A percentile compares a stretch with the other conserved stretches of the same genome.
phyloP scores from a whole-genome alignment of 2,329 filamentous ascomycete species.

The Simplicillium aogashimaense region DNA sequence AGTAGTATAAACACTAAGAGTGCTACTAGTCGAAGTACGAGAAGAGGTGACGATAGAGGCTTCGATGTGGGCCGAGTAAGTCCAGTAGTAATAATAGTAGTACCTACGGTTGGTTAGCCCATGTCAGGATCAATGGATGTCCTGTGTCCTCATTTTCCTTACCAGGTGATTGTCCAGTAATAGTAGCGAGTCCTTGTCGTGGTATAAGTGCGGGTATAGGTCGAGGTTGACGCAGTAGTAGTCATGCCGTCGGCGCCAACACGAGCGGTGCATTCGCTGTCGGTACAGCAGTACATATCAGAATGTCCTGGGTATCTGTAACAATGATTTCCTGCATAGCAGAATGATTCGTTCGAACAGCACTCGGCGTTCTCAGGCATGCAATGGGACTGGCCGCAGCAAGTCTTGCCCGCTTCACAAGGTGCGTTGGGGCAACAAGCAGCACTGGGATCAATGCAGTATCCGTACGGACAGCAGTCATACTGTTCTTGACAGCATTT shows the following conservation, averaged over 20 bases:
- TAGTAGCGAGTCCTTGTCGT: constrained; percentile 9
- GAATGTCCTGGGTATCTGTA: background rate
- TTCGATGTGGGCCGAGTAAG: constrained; percentile 10
- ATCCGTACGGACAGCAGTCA: constrained; percentile 13
- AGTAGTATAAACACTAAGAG: constrained; percentile 11
- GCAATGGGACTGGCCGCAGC: constrained; percentile 13
- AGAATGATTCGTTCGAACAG: constrained; percentile 12
- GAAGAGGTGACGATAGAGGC: constrained; percentile 12
- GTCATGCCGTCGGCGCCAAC: constrained; percentile 11
- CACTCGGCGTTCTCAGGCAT: constrained; percentile 10
- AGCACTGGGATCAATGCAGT: constrained; percentile 10
- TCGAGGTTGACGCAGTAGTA: constrained; percentile 8
- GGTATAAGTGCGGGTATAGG: constrained; percentile 7
- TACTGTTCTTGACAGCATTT: constrained; percentile 10
- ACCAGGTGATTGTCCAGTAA: constrained; percentile 13
- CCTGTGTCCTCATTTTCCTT: background rate
- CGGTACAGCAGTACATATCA: constrained; percentile 12
- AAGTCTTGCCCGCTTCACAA: constrained; percentile 8
- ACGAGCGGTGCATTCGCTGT: constrained; percentile 12
- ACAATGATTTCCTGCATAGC: constrained; percentile 13
- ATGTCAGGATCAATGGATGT: background rate
- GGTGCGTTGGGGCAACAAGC: constrained; percentile 12
- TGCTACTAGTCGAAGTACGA: constrained; percentile 6
- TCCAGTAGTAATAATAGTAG: constrained; percentile 16
- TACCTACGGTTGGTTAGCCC: constrained; percentile 1